Conservation (phyloP, 306 rosid species). For the Abrus pulchellus region DNA sequence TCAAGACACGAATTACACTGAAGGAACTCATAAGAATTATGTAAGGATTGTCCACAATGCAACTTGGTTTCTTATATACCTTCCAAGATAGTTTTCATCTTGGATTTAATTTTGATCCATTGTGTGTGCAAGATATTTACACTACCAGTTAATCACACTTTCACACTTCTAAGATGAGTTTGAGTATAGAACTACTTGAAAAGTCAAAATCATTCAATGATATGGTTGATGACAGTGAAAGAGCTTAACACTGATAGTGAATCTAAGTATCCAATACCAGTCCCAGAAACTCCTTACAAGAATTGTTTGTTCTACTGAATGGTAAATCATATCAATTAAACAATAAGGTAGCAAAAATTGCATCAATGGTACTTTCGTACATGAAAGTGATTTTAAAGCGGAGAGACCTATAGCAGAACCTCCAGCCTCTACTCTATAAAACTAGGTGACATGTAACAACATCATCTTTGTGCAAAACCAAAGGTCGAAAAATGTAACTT, state of each 20-base stretch:
- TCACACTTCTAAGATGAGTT: too few relatives aligned
- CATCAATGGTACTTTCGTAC: not conserved
- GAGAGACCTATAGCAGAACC: not conserved
- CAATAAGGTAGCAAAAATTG: not conserved
- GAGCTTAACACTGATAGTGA: not conserved
- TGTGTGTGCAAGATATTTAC: too few relatives aligned
- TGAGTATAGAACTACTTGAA: too few relatives aligned
- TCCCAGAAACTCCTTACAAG: not conserved
- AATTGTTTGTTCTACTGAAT: not conserved
- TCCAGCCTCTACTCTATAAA: not conserved
- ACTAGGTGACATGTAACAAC: not conserved
- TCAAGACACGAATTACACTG: too few relatives aligned
- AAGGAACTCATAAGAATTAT: too few relatives aligned
- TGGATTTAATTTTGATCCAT: too few relatives aligned
- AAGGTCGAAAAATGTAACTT: not conserved
- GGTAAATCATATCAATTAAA: not conserved
- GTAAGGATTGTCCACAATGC: too few relatives aligned
- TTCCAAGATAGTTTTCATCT: too few relatives aligned
- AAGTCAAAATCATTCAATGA: too few relatives aligned
- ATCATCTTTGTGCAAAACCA: constrained; percentile 18
- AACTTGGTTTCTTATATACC: too few relatives aligned
- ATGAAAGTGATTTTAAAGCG: not conserved
- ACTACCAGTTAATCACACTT: too few relatives aligned
- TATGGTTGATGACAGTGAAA: too few relatives aligned
- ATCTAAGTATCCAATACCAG: not conserved